Conservation (phyloP, 495 filamentous ascomycete species). For the Pyrenula massariospora region DNA sequence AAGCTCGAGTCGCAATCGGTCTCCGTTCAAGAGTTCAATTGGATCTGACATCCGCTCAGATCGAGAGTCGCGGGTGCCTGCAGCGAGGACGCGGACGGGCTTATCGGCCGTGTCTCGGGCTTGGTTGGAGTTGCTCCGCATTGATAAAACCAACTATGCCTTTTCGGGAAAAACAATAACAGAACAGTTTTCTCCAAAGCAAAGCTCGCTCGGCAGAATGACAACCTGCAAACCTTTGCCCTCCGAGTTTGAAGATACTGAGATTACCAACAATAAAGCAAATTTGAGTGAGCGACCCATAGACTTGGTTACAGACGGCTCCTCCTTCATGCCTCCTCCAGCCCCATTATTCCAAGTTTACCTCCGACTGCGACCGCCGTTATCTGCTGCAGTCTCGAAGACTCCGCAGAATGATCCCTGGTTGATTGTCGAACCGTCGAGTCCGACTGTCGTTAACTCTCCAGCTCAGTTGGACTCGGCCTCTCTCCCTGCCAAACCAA, state of each 20-base stretch:
- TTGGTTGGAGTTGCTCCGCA: background rate
- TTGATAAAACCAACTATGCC: background rate
- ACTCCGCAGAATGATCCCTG: slow-evolving; percentile 50
- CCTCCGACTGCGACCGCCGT: slow-evolving; percentile 73
- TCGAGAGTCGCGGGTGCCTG: too few relatives aligned
- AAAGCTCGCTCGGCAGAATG: too few relatives aligned
- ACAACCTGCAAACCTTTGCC: background rate
- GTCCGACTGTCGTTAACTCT: slow-evolving; percentile 9
- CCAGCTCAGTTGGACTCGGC: slow-evolving; percentile 22
- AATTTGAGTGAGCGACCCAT: background rate
- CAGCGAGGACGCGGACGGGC: too few relatives aligned
- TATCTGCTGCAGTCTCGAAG: slow-evolving; percentile 19
- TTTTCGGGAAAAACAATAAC: background rate
- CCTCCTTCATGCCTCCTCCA: slow-evolving; percentile 29
- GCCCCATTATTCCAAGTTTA: slow-evolving; percentile 81
- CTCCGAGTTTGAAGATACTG: background rate
- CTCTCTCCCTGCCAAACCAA: slow-evolving; percentile 28
- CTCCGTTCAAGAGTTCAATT: too few relatives aligned
- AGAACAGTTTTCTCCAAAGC: background rate
- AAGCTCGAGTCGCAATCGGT: too few relatives aligned
- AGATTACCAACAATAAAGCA: background rate
- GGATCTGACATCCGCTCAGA: too few relatives aligned
- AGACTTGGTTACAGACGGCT: background rate
- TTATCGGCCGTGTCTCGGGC: too few relatives aligned
- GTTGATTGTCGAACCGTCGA: slow-evolving; percentile 57